Evolutionary conservation across 345 rosid genomes (phyloP).

Genomic region (Rhodamnia rubescens): DNA sequence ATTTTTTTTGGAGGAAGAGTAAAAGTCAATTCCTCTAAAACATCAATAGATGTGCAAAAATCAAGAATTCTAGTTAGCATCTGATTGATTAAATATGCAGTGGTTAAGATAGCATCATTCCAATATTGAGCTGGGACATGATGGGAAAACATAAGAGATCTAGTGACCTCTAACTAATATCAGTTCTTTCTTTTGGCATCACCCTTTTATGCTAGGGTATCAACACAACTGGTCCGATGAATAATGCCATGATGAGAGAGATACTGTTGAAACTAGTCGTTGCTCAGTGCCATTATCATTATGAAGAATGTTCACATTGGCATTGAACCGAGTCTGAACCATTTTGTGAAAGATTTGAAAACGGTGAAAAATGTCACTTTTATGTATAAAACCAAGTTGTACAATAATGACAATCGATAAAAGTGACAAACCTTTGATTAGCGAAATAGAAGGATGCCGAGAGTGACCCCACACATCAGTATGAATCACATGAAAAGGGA

Average conservation of each 20-base stretch:
- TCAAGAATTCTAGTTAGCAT: background rate
- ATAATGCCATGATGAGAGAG: background rate
- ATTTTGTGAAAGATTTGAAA: background rate
- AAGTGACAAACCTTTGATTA: background rate
- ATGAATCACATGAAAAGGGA: background rate
- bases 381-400: background rate
- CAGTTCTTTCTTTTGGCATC: fast-evolving
- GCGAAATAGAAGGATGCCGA: fast-evolving
- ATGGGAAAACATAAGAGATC: background rate
- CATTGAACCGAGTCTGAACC: background rate
- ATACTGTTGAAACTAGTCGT: background rate
- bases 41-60: background rate
- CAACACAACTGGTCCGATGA: background rate
- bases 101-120: background rate
- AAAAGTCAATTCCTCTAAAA: background rate
- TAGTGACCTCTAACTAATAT: background rate
- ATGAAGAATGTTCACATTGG: background rate
- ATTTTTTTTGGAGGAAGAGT: background rate
- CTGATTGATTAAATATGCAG: background rate
- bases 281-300: background rate
- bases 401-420: background rate
- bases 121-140: background rate
- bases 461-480: background rate
- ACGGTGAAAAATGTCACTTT: background rate
- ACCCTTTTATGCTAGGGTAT: background rate